Evolutionary conservation across 1,139 yeast species (phyloP).

Genomic region (Kurtzmaniella natalensis): DNA sequence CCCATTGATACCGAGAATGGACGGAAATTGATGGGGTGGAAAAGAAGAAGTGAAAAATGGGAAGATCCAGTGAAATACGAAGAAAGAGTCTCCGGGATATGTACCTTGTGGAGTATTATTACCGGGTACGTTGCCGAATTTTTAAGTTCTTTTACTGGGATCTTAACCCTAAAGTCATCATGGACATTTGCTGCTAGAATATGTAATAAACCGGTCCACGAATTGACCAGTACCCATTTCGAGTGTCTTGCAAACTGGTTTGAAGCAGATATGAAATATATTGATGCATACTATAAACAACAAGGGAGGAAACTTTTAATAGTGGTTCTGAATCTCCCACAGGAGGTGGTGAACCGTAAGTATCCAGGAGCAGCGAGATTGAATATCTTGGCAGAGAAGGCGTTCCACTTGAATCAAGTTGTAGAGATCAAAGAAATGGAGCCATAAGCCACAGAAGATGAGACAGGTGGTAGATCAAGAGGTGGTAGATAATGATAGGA

Average conservation of each 20-base stretch:
- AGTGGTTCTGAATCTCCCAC: conserved; percentile 23
- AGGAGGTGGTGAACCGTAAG: conserved; percentile 38
- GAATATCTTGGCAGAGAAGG: conserved; percentile 73
- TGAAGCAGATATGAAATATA: conserved; percentile 71
- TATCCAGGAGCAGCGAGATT: conserved; percentile 79
- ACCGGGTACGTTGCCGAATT: conserved; percentile 35
- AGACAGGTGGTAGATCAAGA: no score
- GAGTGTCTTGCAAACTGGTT: conserved; percentile 81
- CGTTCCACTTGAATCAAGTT: conserved; percentile 45
- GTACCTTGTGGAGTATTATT: conserved; percentile 75
- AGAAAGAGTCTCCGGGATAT: conserved; percentile 83
- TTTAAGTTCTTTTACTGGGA: conserved; percentile 1
- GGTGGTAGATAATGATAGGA: no score
- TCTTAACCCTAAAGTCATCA: conserved; percentile 35
- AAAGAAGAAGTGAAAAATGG: conserved; percentile 62
- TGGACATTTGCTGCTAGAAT: conserved; percentile 77
- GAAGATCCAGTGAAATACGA: conserved; percentile 73
- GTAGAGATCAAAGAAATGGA: conserved; percentile 52
- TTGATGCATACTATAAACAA: conserved; percentile 53
- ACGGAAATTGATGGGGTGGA: conserved; percentile 84
- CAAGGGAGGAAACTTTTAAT: conserved; percentile 66
- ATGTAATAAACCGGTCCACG: conserved; percentile 48
- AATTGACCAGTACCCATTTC: conserved; percentile 66
- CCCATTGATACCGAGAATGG: conserved; percentile 79
- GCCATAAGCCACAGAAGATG: conserved; percentile 5